phyloP scores from a whole-genome alignment of 2,329 filamentous ascomycete genomes.

The Epichloe bromicola region DNA sequence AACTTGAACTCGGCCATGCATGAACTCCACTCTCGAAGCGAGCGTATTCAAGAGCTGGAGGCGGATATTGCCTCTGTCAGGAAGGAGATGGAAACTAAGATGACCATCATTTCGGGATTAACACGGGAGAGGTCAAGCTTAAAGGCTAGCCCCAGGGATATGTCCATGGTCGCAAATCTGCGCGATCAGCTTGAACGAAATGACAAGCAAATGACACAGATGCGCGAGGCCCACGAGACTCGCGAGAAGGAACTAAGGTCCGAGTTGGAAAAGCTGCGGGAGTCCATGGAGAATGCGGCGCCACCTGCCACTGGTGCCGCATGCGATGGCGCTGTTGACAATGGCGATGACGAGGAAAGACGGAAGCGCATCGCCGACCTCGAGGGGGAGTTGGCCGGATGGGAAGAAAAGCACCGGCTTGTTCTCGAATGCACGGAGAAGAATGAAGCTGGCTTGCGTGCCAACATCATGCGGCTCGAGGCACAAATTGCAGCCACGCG shows the following conservation, averaged over 20 bases:
- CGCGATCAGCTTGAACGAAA: slow-evolving; percentile 80
- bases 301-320: slow-evolving; percentile 8
- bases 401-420: slow-evolving; percentile 64
- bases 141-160: slow-evolving; percentile 73
- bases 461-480: slow-evolving; percentile 64
- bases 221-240: slow-evolving; percentile 58
- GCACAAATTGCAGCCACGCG: slow-evolving; percentile 39
- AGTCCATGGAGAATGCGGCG: slow-evolving; percentile 29
- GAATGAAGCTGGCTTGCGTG: slow-evolving; percentile 59
- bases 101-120: slow-evolving; percentile 86
- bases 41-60: slow-evolving; percentile 83
- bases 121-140: slow-evolving; percentile 87
- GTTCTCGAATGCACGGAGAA: slow-evolving; percentile 57
- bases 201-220: slow-evolving; percentile 62
- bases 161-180: slow-evolving; percentile 77
- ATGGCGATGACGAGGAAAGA: slow-evolving; percentile 17
- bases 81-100: slow-evolving; percentile 96
- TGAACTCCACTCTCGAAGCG: slow-evolving; percentile 74
- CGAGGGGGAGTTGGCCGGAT: slow-evolving; percentile 56
- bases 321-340: slow-evolving; percentile 17
- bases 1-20: slow-evolving; percentile 88
- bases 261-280: slow-evolving; percentile 57
- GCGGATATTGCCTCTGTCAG: slow-evolving; percentile 69
- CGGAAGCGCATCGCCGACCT: slow-evolving; percentile 47
- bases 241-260: slow-evolving; percentile 63